Evolutionary conservation across 495 filamentous ascomycete genomes (phyloP), one percentile per base, ranked within the genome.

Genomic region (Penicillium desertorum): DNA sequence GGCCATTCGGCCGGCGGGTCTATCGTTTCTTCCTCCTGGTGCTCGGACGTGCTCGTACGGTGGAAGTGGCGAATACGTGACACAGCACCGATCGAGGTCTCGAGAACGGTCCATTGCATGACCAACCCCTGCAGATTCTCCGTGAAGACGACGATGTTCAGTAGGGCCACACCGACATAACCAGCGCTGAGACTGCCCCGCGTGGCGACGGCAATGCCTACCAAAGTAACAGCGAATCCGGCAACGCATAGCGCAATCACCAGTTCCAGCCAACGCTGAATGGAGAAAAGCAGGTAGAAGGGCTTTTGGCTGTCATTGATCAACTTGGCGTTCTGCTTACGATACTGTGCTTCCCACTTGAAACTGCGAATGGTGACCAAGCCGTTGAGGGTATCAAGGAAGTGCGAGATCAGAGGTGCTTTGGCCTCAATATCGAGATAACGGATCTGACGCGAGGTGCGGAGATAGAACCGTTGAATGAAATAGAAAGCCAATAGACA

Each of bases 251-350:
- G 29, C 29, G 29, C 29, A 30, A 30, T 30, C 76, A 90, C 77
- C 62, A 86, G 78, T 11, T 77, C 78, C 63, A 92, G 78, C 86
- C 88, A 90, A 41, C 84, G 76, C 81, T 88, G 73, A 79, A 88
- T 23, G 81, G 69, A 80, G 79, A 86, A 56, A 75, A 73, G 70
- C 83, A 81, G 76, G 58, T 84, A 83, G 81, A 30, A 76, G 74
- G 48, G 84, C 64, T 29, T 76, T 68, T 61, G 78, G 58, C 71
- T 82, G 75, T 37, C 69, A 65, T 91, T 84, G 5, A 91, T 73
- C 76, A 70, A 3, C 77, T 68, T 47, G 75, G 56, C 83, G 86
- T 10, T 72, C 73, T 32, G 79, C 63, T 50, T 9, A n/a, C 17
- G 37, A 20, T 42, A 62, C 5, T 23, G 25, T 9, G 45, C 10